Base-by-base conservation (phyloP, 441 rosid genomes). In the Iberis amara region DNA sequence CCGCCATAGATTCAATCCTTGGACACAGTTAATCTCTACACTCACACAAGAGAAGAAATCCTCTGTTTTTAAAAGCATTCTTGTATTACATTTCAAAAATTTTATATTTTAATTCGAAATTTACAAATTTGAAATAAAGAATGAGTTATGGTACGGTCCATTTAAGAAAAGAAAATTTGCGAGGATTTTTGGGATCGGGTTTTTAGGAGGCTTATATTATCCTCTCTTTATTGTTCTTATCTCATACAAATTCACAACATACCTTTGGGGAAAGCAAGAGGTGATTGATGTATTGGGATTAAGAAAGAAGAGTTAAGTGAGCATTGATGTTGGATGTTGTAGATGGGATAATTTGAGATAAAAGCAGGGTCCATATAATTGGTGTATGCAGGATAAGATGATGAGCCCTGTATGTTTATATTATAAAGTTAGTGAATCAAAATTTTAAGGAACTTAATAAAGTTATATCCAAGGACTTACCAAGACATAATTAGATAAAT, bases 311-410 rank as follows among this genome's bases (percentile, higher is more conserved):
- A 72, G 70, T 76, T 78, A 35, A 57, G 6, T 33, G 68, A 8
- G 73, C 97, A 89, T 63, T 70, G 77, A 11, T 55, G 57, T 62
- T 76, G 88, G 69, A 89, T 47, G 43, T 53, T 63, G 63, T 86
- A 89, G 18, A 89, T 52, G 14, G 98, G 91, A 64, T 57, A 55
- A 32, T n/a, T 47, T 6, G 76, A 69, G 58, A 42, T n/a, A 59
- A 79, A 71, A 44, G 85, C 80, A 52, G 94, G 74, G 39, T 92
- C 99, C 48, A 89, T 65, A 57, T 59, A 76, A 52, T 75, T 74
- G 55, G 55, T 26, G 33, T 4, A 26, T 33, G 44, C 51, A 32
- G 89, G 65, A 45, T 46, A 59, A 13, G 83, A 69, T 39, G 73
- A 57, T 70, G 99, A 65, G 21, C 97, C 96, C 99, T 88, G 84